These are phyloP conservation scores for Tylopilus felleus DNA, from an alignment of 768 basidiomycete genomes.

Conservation along the genomic window DNA sequence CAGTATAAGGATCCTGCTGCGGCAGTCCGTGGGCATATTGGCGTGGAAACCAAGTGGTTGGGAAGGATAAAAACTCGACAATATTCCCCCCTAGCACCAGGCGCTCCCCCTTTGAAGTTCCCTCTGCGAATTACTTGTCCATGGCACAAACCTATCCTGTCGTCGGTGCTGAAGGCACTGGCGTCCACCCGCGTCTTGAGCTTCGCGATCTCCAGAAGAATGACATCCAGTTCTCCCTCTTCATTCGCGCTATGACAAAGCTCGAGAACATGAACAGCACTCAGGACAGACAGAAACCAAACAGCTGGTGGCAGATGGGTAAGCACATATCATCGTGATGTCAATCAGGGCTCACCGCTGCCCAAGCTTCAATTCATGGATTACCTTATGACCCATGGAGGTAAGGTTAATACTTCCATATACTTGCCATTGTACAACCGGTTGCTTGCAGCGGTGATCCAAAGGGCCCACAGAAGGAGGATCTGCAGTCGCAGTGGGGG, in stretches of 20 bases:
- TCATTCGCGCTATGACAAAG: slow-evolving; percentile 12
- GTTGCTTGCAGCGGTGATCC: slow-evolving; percentile 16
- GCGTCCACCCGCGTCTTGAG: slow-evolving; percentile 16
- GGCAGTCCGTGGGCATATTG: background rate
- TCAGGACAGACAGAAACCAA: slow-evolving; percentile 3
- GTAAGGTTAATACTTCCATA: background rate
- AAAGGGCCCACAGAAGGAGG: slow-evolving; percentile 3
- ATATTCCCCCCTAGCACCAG: background rate
- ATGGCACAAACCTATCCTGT: slow-evolving; percentile 13
- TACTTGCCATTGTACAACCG: background rate
- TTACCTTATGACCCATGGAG: slow-evolving; percentile 14
- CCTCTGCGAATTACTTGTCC: background rate
- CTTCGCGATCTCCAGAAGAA: slow-evolving; percentile 12
- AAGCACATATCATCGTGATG: background rate
- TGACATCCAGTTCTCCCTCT: slow-evolving; percentile 16
- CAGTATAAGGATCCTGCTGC: background rate
- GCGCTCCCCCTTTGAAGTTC: background rate
- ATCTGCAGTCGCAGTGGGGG: background rate
- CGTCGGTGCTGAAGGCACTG: background rate
- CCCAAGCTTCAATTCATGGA: slow-evolving; percentile 16
- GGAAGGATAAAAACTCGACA: slow-evolving; percentile 1
- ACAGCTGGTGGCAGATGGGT: slow-evolving; percentile 24
- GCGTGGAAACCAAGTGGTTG: background rate
- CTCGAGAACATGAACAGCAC: slow-evolving; percentile 7
- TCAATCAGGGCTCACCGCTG: background rate